Conservation (phyloP, 495 filamentous ascomycete genomes). For the Hyaloscypha variabilis region DNA sequence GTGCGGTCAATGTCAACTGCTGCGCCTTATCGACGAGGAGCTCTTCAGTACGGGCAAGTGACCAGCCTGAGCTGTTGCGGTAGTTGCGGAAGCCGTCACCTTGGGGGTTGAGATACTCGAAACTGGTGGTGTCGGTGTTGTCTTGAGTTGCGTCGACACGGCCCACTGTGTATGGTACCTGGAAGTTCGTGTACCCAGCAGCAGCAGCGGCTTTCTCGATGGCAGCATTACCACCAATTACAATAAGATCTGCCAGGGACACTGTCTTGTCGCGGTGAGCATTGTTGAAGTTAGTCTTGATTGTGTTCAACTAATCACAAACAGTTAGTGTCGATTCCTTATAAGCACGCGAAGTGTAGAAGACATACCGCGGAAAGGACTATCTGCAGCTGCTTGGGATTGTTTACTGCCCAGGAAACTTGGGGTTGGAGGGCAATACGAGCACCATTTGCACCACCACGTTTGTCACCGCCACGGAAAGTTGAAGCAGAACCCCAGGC, state of each 20-base stretch:
- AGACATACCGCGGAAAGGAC: conserved; percentile 21
- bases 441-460: conserved; percentile 23
- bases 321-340: conserved; percentile 12
- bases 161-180: conserved; percentile 44
- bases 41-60: conserved; percentile 23
- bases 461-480: conserved; percentile 25
- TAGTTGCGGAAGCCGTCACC: conserved; percentile 28
- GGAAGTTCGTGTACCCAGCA: conserved; percentile 14
- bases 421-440: conserved; percentile 25
- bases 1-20: conserved; percentile 23
- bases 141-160: conserved; percentile 39
- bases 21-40: conserved; percentile 27
- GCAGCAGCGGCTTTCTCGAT: conserved; percentile 47
- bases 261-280: conserved; percentile 17
- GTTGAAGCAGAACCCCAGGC: conserved; percentile 25
- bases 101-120: conserved; percentile 25
- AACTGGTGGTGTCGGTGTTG: conserved; percentile 15
- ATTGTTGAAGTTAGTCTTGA: conserved; percentile 25
- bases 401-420: conserved; percentile 21
- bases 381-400: conserved; percentile 18
- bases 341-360: neutral
- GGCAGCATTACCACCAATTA: conserved; percentile 36
- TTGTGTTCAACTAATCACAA: conserved; percentile 18
- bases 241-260: conserved; percentile 26
- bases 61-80: conserved; percentile 26